Conservation (phyloP, 148 eudicot species). For the Arctostaphylos glauca region DNA sequence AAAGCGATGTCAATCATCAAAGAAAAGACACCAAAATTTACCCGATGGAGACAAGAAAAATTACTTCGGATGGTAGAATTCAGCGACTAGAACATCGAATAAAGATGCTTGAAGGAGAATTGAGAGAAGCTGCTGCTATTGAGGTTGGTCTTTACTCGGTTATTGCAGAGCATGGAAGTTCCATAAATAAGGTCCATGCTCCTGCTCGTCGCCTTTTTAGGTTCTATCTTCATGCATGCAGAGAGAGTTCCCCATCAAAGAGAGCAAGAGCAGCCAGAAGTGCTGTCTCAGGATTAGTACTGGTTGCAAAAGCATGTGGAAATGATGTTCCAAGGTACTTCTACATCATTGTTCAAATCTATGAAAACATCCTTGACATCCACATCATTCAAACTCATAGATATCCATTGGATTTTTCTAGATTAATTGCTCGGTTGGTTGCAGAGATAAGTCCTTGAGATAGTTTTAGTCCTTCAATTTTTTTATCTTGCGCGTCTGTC, state of each 20-base stretch:
- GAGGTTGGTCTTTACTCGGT: slow-evolving; percentile 82
- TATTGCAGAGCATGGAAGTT: slow-evolving; percentile 95
- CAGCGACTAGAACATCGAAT: slow-evolving; percentile 61
- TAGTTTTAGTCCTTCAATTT: not conserved
- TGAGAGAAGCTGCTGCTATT: slow-evolving; percentile 85
- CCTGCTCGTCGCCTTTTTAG: slow-evolving; percentile 97
- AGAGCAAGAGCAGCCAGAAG: slow-evolving; percentile 70
- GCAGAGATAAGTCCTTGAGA: not conserved
- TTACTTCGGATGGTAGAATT: slow-evolving; percentile 43
- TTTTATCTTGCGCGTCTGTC: not conserved
- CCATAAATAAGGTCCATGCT: slow-evolving; percentile 84
- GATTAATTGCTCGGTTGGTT: slow-evolving; percentile 7
- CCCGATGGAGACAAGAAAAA: slow-evolving; percentile 37
- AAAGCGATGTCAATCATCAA: slow-evolving; percentile 15
- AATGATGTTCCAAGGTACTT: slow-evolving; percentile 91
- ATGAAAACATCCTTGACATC: not conserved
- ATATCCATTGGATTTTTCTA: not conserved
- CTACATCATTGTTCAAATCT: not conserved
- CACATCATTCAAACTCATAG: not conserved
- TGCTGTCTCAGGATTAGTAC: slow-evolving; percentile 72
- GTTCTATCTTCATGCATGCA: slow-evolving; percentile 68
- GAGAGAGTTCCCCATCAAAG: slow-evolving; percentile 43
- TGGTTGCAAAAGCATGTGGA: slow-evolving; percentile 96
- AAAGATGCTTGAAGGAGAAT: slow-evolving; percentile 67
- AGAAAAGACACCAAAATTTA: slow-evolving; percentile 36